phyloP scores from a whole-genome alignment of 805 yeast genomes.

The Candida patagonica region DNA sequence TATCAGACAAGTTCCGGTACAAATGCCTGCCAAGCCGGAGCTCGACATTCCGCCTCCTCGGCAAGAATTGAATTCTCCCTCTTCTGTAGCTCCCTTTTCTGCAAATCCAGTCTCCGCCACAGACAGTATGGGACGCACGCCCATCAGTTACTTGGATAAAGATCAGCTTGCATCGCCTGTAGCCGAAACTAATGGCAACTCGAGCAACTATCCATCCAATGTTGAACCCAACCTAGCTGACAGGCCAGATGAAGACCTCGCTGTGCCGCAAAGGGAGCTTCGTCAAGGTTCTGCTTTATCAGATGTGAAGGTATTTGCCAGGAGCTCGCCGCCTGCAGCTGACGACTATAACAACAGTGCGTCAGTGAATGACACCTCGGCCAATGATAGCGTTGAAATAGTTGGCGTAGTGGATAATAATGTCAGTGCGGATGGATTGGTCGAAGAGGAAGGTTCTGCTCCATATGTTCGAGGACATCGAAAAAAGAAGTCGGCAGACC shows the following conservation, averaged over 20 bases:
- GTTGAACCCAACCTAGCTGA: no score
- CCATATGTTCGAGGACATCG: no score
- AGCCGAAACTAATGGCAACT: neutral
- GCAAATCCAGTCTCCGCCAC: neutral
- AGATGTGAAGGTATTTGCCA: slow-evolving; percentile 5
- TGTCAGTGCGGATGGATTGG: neutral
- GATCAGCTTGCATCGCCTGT: neutral
- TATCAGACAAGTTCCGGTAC: no score
- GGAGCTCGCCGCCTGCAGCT: neutral
- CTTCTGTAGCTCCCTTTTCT: neutral
- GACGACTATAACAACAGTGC: no score
- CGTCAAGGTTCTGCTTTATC: neutral
- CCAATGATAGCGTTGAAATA: neutral
- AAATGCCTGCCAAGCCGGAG: no score
- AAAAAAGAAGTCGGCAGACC: slow-evolving; percentile 11
- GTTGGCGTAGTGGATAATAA: neutral
- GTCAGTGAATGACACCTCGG: neutral
- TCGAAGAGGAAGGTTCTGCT: neutral
- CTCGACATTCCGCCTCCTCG: no score
- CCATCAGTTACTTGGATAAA: neutral
- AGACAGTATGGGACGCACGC: neutral
- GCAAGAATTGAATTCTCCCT: neutral
- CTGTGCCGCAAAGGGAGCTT: neutral
- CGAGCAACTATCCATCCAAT: neutral
- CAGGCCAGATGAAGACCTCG: no score